Percentiles rank a stretch among this genome's conserved stretches.
These are phyloP conservation scores for Erysiphe neolycopersici DNA, from an alignment of 2,329 filamentous ascomycete species.

Conservation along the genomic window DNA sequence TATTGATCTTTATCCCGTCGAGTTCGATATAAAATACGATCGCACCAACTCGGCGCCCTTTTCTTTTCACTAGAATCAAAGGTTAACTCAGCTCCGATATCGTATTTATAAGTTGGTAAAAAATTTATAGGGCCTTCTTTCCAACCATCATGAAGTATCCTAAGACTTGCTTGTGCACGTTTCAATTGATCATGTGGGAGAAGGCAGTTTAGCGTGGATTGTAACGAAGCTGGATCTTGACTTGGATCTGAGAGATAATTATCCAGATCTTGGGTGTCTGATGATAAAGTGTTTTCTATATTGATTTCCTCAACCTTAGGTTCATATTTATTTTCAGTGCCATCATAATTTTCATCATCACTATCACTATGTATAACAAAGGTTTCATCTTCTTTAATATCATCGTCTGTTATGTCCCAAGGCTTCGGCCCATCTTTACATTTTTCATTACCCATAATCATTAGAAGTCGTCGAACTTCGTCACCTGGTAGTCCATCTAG, in stretches of 20 bases:
- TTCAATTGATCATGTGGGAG: constrained; percentile 72
- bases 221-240: constrained; percentile 61
- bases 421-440: constrained; percentile 6
- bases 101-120: constrained; percentile 91
- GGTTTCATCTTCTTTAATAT: constrained; percentile 21
- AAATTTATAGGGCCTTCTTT: constrained; percentile 69
- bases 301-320: constrained; percentile 13
- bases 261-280: constrained; percentile 30
- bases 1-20: constrained; percentile 40
- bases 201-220: constrained; percentile 67
- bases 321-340: constrained; percentile 21
- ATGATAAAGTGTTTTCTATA: constrained; percentile 14
- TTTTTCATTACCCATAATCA: constrained; percentile 37
- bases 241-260: constrained; percentile 40
- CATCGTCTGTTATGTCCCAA: constrained; percentile 11
- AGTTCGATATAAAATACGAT: constrained; percentile 71
- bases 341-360: constrained; percentile 20
- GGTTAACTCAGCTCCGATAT: constrained; percentile 69
- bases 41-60: constrained; percentile 85
- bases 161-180: constrained; percentile 45
- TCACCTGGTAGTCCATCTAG: constrained; percentile 69
- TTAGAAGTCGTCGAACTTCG: constrained; percentile 64
- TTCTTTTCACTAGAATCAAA: constrained; percentile 94
- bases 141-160: constrained; percentile 79
- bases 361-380: constrained; percentile 19